Evolutionary conservation across 768 basidiomycete genomes (phyloP), one percentile per base, ranked within the genome.

Genomic region (Cystoderma amianthinum): DNA sequence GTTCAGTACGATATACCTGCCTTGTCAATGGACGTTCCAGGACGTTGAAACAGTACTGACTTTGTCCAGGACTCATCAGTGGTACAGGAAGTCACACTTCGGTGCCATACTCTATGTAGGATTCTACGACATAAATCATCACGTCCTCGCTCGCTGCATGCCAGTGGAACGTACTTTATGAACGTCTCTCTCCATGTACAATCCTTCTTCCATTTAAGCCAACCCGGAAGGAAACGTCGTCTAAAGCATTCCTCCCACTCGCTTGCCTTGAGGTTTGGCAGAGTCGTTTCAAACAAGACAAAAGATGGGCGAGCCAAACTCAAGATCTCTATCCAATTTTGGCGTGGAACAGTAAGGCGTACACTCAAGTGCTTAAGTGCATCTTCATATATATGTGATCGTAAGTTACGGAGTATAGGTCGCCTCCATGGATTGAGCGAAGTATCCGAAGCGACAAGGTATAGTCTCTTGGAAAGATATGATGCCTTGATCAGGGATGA

Each of bases 31-130:
- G 6, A 16, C 15, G 22, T 33, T 19, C 20, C 25, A n/a, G n/a
- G 13, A 36, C 10, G 35, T 36, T 44, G 15, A 46, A 15, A 19
- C 9, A 7, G 52, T 45, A 33, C 65, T 50, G 56, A 87, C 82
- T 78, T 86, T 37, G 86, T 89, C 86, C 88, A 91, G 16, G 85
- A 66, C 60, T 91, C 89, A 50, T 87, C 83, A 5, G 76, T 58
- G 16, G 86, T 87, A 53, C 87, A 90, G n/a, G 71, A 68, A 2
- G 78, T 77, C 28, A 63, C 67, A 52, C 69, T 73, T 41, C 85
- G 76, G 55, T 90, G 88, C 74, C 76, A 82, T 28, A 83, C 66
- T 22, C 82, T 69, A 53, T 74, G 68, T 39, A 89, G 59, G 24
- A 74, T 54, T 53, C 86, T 88, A 40, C 35, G 47, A 34, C 20